phyloP scores from a whole-genome alignment of 371 early-diverging fungal species.

The Polyrhizophydium stewartii region DNA sequence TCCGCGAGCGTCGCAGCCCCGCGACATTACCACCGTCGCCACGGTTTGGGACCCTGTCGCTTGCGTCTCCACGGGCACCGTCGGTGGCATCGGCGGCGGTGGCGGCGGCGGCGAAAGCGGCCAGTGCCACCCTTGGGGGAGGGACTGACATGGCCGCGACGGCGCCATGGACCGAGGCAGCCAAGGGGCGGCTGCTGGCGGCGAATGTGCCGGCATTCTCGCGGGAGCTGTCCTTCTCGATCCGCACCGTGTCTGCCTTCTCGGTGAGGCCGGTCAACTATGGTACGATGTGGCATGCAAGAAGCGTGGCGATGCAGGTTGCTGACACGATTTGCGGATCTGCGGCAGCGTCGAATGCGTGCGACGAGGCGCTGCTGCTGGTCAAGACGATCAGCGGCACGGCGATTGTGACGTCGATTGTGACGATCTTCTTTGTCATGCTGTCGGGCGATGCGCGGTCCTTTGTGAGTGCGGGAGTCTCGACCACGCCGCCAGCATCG shows the following conservation, averaged over 20 bases:
- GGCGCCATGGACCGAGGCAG: too few species aligned
- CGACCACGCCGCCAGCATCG: background rate
- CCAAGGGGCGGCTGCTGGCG: too few species aligned
- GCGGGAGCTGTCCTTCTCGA: background rate
- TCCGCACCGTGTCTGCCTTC: background rate
- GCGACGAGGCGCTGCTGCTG: too few species aligned
- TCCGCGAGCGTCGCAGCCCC: too few species aligned
- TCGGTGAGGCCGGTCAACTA: background rate
- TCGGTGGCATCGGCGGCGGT: background rate
- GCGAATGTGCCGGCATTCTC: background rate
- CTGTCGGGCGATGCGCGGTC: background rate
- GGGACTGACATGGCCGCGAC: too few species aligned
- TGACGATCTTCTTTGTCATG: background rate
- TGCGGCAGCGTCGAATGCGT: background rate
- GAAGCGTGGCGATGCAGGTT: background rate
- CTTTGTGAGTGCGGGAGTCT: background rate
- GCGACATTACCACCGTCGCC: too few species aligned
- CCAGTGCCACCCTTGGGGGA: background rate
- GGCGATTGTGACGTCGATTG: background rate
- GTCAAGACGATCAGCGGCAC: background rate
- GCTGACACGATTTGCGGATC: too few species aligned
- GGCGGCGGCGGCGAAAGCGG: background rate
- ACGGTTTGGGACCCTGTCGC: too few species aligned
- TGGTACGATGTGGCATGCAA: background rate
- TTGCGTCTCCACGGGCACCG: background rate